Evolutionary conservation across 768 basidiomycete species (phyloP).

Genomic region (Leccinellum albellum): DNA sequence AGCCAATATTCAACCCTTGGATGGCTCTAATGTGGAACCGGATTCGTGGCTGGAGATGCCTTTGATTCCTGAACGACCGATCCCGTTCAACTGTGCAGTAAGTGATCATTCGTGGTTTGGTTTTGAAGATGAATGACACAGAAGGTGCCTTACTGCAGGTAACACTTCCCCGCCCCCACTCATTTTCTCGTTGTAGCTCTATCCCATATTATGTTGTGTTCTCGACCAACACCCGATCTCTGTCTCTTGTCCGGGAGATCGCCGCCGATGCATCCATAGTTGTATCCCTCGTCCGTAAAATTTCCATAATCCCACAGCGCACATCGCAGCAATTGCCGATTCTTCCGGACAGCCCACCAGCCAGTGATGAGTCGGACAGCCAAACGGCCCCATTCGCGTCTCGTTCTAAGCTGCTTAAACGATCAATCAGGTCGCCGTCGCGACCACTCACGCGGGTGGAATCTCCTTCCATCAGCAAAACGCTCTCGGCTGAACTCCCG

Average conservation of each 20-base stretch:
- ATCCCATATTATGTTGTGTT: conserved; percentile 75
- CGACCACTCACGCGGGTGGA: conserved; percentile 13
- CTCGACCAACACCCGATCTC: conserved; percentile 57
- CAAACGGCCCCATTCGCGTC: conserved; percentile 5
- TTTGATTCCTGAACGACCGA: conserved; percentile 54
- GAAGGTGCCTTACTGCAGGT: conserved; percentile 33
- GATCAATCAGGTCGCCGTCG: conserved; percentile 25
- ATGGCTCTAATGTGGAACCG: conserved; percentile 40
- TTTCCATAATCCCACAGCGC: conserved; percentile 46
- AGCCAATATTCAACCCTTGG: conserved; percentile 53
- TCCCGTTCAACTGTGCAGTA: conserved; percentile 67
- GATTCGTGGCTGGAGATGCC: conserved; percentile 70
- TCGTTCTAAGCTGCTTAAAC: conserved; percentile 28
- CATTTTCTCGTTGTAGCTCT: conserved; percentile 57
- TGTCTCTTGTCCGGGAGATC: conserved; percentile 56
- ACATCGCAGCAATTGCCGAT: conserved; percentile 38
- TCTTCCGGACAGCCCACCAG: conserved; percentile 47
- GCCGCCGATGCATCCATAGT: conserved; percentile 67
- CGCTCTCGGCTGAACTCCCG: conserved; percentile 24
- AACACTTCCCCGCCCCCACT: conserved; percentile 58
- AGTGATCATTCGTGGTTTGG: conserved; percentile 24
- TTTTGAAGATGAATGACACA: background rate
- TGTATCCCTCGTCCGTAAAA: conserved; percentile 61
- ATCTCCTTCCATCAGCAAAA: conserved; percentile 16
- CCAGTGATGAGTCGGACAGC: conserved; percentile 43